These are phyloP conservation scores for Neoboletus magnificus DNA, from an alignment of 768 basidiomycete genomes.

Conservation along the genomic window DNA sequence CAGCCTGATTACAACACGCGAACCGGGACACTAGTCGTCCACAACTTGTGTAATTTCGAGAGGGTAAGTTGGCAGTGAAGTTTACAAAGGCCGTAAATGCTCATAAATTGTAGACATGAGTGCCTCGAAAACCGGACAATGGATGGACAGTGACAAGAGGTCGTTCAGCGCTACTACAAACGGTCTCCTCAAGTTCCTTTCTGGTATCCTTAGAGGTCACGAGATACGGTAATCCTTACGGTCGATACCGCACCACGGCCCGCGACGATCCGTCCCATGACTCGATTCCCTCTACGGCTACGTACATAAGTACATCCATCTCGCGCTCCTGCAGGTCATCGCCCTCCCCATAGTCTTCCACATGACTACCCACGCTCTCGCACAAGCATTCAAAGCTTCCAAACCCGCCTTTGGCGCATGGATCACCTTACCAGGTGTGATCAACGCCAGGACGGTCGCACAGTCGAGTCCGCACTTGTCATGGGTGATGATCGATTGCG, in stretches of 20 bases:
- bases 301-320: constrained; percentile 4
- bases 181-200: not conserved
- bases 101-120: not conserved
- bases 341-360: not conserved
- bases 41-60: not conserved
- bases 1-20: not conserved
- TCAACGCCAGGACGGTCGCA: constrained; percentile 58
- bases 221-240: not conserved
- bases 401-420: constrained; percentile 67
- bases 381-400: constrained; percentile 49
- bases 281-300: not conserved
- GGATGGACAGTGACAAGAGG: not conserved
- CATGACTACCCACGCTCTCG: constrained; percentile 55
- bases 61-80: not conserved
- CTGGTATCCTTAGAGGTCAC: not conserved
- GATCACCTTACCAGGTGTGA: constrained; percentile 57
- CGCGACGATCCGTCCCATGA: constrained; percentile 7
- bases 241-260: not conserved
- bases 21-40: not conserved
- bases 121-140: not conserved
- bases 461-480: constrained; percentile 53
- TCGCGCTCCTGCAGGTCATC: not conserved
- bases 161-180: too few relatives aligned
- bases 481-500: constrained; percentile 67
- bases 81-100: not conserved